Percentiles rank a stretch among this genome's conserved stretches.
Conservation (phyloP, 2,329 filamentous ascomycete genomes). For the Xylaria sp. region DNA sequence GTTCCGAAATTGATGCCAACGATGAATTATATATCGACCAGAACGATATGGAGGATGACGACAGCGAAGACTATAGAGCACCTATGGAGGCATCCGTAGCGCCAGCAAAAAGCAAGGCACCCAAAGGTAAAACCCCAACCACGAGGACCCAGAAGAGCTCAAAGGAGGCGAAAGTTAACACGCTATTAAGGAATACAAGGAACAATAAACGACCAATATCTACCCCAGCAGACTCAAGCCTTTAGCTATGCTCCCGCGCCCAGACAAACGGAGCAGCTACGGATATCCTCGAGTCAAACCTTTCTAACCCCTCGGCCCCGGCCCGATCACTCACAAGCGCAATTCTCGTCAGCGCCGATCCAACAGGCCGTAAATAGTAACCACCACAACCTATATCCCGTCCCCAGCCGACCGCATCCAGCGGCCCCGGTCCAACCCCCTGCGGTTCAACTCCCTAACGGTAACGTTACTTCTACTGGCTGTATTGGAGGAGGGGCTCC, state of each 20-base stretch:
- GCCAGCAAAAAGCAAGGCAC: neutral
- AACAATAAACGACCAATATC: constrained; percentile 13
- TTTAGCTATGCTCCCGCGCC: neutral
- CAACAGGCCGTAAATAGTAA: constrained; percentile 6
- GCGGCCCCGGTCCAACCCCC: neutral
- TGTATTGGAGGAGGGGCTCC: constrained; percentile 21
- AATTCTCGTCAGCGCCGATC: neutral
- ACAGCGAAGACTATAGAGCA: constrained; percentile 28
- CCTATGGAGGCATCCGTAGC: neutral
- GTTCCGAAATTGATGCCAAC: constrained; percentile 37
- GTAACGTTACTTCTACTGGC: constrained; percentile 2
- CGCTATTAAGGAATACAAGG: constrained; percentile 29
- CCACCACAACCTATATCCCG: neutral
- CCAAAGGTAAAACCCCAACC: constrained; percentile 26
- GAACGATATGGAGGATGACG: constrained; percentile 34
- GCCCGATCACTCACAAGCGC: neutral
- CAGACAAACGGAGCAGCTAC: neutral
- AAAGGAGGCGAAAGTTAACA: constrained; percentile 36
- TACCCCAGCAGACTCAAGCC: constrained; percentile 4
- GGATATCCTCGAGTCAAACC: neutral
- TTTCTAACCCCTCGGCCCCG: neutral
- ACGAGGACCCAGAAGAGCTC: constrained; percentile 20
- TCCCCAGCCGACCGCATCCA: neutral
- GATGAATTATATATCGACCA: constrained; percentile 40
- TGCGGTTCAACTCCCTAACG: constrained; percentile 20